A percentile compares a stretch with the other conserved stretches of the same genome.
These are phyloP conservation scores for Scorias spongiosa DNA, from an alignment of 2,329 filamentous ascomycete species.

Conservation along the genomic window DNA sequence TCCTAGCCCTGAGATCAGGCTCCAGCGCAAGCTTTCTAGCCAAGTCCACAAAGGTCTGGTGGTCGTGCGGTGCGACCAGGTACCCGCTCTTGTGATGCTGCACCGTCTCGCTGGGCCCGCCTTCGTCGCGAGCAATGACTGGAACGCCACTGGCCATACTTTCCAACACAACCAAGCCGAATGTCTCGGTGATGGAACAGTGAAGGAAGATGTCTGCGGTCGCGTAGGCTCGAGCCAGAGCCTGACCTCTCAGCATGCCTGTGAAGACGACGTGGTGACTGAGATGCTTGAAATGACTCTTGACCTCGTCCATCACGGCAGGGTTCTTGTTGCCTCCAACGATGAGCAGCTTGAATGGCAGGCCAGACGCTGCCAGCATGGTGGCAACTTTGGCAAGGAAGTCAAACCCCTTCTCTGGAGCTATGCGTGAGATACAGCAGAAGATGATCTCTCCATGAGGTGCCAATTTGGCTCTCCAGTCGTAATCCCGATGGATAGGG, in stretches of 20 bases:
- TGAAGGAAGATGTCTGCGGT: constrained; percentile 56
- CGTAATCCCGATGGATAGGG: constrained; percentile 36
- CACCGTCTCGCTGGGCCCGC: constrained; percentile 54
- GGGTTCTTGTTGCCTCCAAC: constrained; percentile 54
- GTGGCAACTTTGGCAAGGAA: constrained; percentile 45
- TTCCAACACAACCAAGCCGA: constrained; percentile 55
- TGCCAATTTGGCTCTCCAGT: constrained; percentile 39
- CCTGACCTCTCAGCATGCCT: constrained; percentile 46
- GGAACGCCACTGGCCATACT: constrained; percentile 57
- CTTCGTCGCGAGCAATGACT: constrained; percentile 53
- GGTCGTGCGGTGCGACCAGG: constrained; percentile 43
- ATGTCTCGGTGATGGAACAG: constrained; percentile 57
- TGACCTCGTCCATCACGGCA: constrained; percentile 46
- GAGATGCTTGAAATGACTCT: constrained; percentile 41
- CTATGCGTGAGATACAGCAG: constrained; percentile 50
- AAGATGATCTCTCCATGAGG: constrained; percentile 50
- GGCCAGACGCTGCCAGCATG: constrained; percentile 38
- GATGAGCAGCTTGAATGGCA: constrained; percentile 49
- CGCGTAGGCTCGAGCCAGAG: constrained; percentile 51
- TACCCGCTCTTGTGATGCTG: constrained; percentile 44
- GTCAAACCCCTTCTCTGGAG: constrained; percentile 56
- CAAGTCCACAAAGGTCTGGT: constrained; percentile 42
- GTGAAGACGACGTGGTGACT: constrained; percentile 48
- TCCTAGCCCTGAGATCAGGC: constrained; percentile 25
- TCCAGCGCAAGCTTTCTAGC: constrained; percentile 37